These are phyloP conservation scores for Auriculariales sp. DNA, from an alignment of 768 basidiomycete genomes.

Conservation along the genomic window DNA sequence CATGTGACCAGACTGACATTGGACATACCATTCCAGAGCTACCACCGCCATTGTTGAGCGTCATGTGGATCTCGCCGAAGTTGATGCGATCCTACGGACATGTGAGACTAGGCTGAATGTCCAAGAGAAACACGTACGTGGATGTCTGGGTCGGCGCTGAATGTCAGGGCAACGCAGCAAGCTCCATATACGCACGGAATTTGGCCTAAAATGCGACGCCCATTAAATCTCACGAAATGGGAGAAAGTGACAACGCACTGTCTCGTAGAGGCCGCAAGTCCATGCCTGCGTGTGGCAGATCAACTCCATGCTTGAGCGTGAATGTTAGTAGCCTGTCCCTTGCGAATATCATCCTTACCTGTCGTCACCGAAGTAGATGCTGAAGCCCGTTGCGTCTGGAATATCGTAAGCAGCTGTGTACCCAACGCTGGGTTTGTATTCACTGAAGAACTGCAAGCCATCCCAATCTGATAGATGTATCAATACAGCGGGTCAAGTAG, in stretches of 20 bases:
- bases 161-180: too few relatives aligned
- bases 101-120: neutral
- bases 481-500: too few relatives aligned
- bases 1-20: neutral
- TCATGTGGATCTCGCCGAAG: constrained; percentile 13
- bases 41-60: constrained; percentile 10
- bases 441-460: constrained; percentile 17
- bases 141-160: too few relatives aligned
- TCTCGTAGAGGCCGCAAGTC: constrained; percentile 13
- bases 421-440: too few relatives aligned
- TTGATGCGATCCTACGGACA: constrained; percentile 8
- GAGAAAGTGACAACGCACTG: constrained; percentile 2
- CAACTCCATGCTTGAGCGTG: too few relatives aligned
- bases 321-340: too few relatives aligned
- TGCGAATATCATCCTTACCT: too few relatives aligned
- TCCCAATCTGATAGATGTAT: constrained; percentile 6
- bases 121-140: too few relatives aligned
- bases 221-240: neutral
- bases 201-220: neutral
- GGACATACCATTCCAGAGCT: neutral
- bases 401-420: too few relatives aligned
- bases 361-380: constrained; percentile 15
- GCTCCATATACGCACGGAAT: neutral
- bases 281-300: constrained; percentile 17
- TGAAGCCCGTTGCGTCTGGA: constrained; percentile 16